Percentiles rank a stretch among this genome's conserved stretches.
Conservation (phyloP, 164 flowering plant genomes). For the Dillenia turbinata region DNA sequence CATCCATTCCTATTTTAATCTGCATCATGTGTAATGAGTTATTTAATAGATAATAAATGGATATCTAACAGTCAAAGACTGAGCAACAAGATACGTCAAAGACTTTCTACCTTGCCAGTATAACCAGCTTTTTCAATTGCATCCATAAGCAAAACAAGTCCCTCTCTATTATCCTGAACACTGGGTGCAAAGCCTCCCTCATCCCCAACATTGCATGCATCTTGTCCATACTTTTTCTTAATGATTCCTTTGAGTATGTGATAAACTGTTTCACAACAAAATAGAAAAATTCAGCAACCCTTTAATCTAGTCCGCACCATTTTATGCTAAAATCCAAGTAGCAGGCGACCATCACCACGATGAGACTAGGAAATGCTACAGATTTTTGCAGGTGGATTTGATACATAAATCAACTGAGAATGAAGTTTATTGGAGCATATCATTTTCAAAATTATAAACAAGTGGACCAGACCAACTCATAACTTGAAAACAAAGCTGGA, state of each 20-base stretch:
- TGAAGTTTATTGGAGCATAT: too few relatives aligned
- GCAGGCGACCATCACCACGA: too few relatives aligned
- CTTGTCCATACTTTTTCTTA: conserved; percentile 90
- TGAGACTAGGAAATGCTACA: too few relatives aligned
- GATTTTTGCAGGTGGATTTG: too few relatives aligned
- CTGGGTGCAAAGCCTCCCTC: conserved; percentile 99
- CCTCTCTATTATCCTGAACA: conserved; percentile 97
- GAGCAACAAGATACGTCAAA: neutral
- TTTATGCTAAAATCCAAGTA: too few relatives aligned
- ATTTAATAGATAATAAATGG: conserved; percentile 2
- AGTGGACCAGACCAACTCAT: too few relatives aligned
- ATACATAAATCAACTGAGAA: too few relatives aligned
- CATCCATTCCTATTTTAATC: conserved; percentile 99
- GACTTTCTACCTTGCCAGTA: conserved; percentile 70
- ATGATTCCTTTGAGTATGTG: conserved; percentile 86
- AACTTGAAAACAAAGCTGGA: too few relatives aligned
- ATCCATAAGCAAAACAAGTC: conserved; percentile 76
- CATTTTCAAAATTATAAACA: too few relatives aligned
- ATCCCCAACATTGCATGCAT: conserved; percentile 99
- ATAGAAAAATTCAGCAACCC: neutral
- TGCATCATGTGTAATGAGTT: conserved; percentile 26
- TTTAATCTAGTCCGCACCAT: too few relatives aligned
- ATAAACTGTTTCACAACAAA: conserved; percentile 51
- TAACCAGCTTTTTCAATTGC: conserved; percentile 98
- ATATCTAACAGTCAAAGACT: neutral